Evolutionary conservation across 1,139 yeast genomes (phyloP).

Genomic region (Hanseniaspora gamundiae): DNA sequence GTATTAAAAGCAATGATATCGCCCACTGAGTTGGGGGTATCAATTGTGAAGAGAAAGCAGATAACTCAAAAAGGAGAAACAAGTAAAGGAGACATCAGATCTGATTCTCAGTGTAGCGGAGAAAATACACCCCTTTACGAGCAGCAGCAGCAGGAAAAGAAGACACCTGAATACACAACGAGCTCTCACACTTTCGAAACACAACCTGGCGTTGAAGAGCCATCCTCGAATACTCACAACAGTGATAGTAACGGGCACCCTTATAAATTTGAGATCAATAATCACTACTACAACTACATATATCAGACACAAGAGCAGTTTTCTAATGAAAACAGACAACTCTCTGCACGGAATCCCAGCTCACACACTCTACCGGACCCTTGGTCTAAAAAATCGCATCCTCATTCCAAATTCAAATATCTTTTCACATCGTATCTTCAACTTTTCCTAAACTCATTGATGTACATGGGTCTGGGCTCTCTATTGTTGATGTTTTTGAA

Average conservation of each 20-base stretch:
- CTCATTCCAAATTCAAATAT: conserved; percentile 43
- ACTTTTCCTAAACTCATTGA: conserved; percentile 47
- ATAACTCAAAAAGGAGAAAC: not conserved
- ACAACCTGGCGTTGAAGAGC: not conserved
- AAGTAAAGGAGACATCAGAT: no score
- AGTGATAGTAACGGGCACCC: not conserved
- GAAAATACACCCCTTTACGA: no score
- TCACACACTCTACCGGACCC: conserved; percentile 18
- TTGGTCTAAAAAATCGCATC: conserved; percentile 22
- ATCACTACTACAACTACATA: conserved; percentile 17
- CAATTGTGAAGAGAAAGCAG: conserved; percentile 12
- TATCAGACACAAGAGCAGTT: conserved; percentile 4
- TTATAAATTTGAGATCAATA: conserved; percentile 17
- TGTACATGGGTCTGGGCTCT: conserved; percentile 44
- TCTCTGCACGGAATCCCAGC: conserved; percentile 3
- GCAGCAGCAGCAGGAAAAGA: conserved; percentile 8
- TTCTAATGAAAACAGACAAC: conserved; percentile 1
- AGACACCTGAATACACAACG: no score
- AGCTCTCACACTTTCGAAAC: conserved; percentile 4
- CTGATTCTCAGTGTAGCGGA: no score
- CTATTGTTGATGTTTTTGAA: conserved; percentile 42
- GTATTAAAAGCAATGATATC: conserved; percentile 13
- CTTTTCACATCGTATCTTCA: conserved; percentile 64
- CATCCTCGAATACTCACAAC: not conserved
- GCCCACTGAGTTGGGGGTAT: conserved; percentile 19